Evolutionary conservation across 2,329 filamentous ascomycete genomes (phyloP), one percentile per base, ranked within the genome.

Genomic region (Fusarium tricinctum): DNA sequence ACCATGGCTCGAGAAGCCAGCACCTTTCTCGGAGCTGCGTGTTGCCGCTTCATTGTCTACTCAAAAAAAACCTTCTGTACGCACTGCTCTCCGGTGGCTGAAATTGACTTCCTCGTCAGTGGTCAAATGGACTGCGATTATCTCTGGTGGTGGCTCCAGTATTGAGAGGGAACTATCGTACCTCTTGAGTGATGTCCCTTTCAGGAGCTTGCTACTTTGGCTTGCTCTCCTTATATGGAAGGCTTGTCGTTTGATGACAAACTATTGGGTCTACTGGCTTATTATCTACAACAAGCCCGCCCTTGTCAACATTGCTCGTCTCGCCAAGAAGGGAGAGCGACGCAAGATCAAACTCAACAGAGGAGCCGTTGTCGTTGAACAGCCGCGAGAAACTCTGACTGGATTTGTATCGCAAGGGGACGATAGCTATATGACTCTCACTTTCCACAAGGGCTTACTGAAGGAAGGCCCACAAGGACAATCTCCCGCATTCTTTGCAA

Each of bases 291-390:
- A 55, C 6, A 55, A 55, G 17, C 52, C 52, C 32, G 52, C 52
- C 14, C 52, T 55, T 12, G 33, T 55, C 2, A 55, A 26, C 13
- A 40, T 55, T 15, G n/a, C 52, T 19, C 43, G 52, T 10, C 52
- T 55, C 6, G 33, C 33, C 5, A 55, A 49, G 26, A 55, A 55
- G 26, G 52, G 52, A 23, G 52, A 55, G 43, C 33, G 52, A 20
- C 19, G 52, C 7, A 55, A 55, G 43, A 55, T 55, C 14, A 55
- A 55, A 26, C 26, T 55, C 4, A 48, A 55, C 4, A 55, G 52
- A 19, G 52, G 52, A 9, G 52, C 43, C 23, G 17, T 55, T 7
- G 43, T 55, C 1, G 26, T 55, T 22, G 26, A 55, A 2, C 52
- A 49, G 15, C 43, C 52, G 15, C 33, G 43, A 26, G 43, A 49